These are phyloP conservation scores for Thraustotheca clavata DNA, from an alignment of 352 stramenopile genomes.

Conservation along the genomic window DNA sequence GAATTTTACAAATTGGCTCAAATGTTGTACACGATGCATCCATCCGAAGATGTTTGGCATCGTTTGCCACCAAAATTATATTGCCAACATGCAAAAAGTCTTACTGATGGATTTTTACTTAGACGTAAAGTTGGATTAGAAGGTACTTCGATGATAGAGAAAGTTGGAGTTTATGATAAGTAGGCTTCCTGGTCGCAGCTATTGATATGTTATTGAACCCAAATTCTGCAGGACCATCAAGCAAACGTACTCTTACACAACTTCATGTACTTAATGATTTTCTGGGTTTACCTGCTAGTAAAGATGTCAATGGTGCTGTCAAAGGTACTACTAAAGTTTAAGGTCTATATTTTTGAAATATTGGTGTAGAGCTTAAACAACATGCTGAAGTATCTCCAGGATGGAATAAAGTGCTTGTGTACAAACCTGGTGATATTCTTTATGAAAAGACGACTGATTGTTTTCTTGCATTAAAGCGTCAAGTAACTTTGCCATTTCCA, in stretches of 20 bases:
- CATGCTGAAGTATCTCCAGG: slow-evolving; percentile 30
- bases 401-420: slow-evolving; percentile 25
- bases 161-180: not conserved
- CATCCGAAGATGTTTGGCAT: slow-evolving; percentile 42
- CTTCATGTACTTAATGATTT: slow-evolving; percentile 16
- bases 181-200: slow-evolving; percentile 44
- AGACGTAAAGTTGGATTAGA: slow-evolving; percentile 56
- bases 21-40: slow-evolving; percentile 53
- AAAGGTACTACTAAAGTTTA: slow-evolving; percentile 7
- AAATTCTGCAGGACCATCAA: not conserved
- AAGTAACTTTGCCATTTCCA: slow-evolving; percentile 49
- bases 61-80: slow-evolving; percentile 60
- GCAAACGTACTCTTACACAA: slow-evolving; percentile 15
- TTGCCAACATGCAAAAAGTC: slow-evolving; percentile 27
- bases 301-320: slow-evolving; percentile 12
- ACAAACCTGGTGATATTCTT: slow-evolving; percentile 37
- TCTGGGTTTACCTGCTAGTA: not conserved
- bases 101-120: slow-evolving; percentile 46
- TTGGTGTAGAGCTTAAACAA: slow-evolving; percentile 39
- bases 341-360: too few species aligned
- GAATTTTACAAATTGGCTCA: slow-evolving; percentile 71
- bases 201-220: slow-evolving; percentile 44
- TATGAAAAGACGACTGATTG: slow-evolving; percentile 48
- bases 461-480: slow-evolving; percentile 60
- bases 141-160: not conserved